These are phyloP conservation scores for Trichomonas vaginalis DNA, from an alignment of 208 protist genomes.

Conservation along the genomic window DNA sequence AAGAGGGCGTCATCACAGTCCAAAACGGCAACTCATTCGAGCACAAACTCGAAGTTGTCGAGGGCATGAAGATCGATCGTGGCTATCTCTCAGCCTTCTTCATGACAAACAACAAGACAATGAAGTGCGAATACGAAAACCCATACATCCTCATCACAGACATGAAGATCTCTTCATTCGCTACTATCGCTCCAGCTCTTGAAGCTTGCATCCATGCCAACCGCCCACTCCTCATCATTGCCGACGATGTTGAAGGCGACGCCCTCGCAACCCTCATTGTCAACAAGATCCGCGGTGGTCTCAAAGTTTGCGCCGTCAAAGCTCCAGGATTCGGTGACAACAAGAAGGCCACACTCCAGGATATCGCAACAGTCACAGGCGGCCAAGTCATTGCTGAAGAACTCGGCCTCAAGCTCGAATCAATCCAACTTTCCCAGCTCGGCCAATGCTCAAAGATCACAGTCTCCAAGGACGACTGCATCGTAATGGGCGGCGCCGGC, in stretches of 20 bases:
- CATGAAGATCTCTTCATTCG: constrained; percentile 70
- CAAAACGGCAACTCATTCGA: constrained; percentile 88
- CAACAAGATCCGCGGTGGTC: constrained; percentile 62
- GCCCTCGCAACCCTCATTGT: constrained; percentile 75
- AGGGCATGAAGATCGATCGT: constrained; percentile 49
- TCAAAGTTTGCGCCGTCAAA: constrained; percentile 62
- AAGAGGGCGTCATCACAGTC: constrained; percentile 95
- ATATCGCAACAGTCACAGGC: constrained; percentile 91
- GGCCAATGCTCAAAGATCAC: constrained; percentile 56
- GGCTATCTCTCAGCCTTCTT: constrained; percentile 96
- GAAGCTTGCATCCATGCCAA: constrained; percentile 36
- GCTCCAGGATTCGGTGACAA: constrained; percentile 96
- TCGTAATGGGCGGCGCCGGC: constrained; percentile 80
- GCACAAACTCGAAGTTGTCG: constrained; percentile 75
- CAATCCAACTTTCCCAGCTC: constrained; percentile 34
- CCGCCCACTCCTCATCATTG: constrained; percentile 87
- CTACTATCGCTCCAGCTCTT: constrained; percentile 36
- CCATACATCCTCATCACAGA: constrained; percentile 74
- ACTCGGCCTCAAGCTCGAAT: constrained; percentile 57
- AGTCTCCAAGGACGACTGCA: constrained; percentile 82
- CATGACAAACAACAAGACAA: constrained; percentile 82
- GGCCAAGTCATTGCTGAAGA: constrained; percentile 68
- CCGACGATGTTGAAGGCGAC: constrained; percentile 92
- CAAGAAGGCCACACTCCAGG: constrained; percentile 84
- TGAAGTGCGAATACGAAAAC: constrained; percentile 77